Percentiles rank a stretch among this genome's conserved stretches.
Evolutionary conservation across 129 eudicot species (phyloP).

Genomic region (Rutidosis leptorrhynchoides): DNA sequence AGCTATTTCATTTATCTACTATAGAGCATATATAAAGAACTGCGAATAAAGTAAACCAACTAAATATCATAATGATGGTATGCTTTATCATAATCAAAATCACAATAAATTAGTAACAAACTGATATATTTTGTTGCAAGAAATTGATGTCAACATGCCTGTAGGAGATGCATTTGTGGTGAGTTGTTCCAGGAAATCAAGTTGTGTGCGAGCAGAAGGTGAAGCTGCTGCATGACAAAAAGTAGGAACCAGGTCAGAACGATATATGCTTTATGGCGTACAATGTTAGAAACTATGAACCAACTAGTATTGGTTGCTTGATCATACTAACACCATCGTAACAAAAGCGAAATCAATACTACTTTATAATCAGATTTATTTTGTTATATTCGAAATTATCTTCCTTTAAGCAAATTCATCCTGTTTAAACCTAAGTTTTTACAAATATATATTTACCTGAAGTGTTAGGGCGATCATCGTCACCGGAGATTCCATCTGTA

Average conservation of each 20-base stretch:
- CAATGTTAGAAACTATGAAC: not conserved
- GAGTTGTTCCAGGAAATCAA: slow-evolving; percentile 85
- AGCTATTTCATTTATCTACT: not conserved
- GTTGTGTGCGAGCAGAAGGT: slow-evolving; percentile 70
- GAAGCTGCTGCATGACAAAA: slow-evolving; percentile 41
- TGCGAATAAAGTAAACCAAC: not conserved
- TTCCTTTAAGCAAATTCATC: not conserved
- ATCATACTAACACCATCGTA: not conserved
- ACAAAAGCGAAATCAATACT: too few relatives aligned
- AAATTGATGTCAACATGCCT: slow-evolving; percentile 34
- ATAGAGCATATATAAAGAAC: not conserved
- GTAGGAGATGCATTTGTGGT: slow-evolving; percentile 45
- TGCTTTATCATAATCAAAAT: not conserved
- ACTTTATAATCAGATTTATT: too few relatives aligned
- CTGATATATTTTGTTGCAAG: not conserved
- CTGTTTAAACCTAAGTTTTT: not conserved
- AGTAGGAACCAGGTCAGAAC: slow-evolving; percentile 25
- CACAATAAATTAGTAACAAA: not conserved
- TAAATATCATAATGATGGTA: not conserved
- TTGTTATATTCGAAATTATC: too few relatives aligned
- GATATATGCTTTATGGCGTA: not conserved
- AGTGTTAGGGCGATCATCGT: slow-evolving; percentile 19
- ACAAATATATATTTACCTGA: slow-evolving; percentile 21
- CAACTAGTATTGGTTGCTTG: not conserved
- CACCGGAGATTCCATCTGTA: slow-evolving; percentile 17